These are phyloP conservation scores for Epithemia pelagica DNA, from an alignment of 108 stramenopile genomes.

Conservation along the genomic window DNA sequence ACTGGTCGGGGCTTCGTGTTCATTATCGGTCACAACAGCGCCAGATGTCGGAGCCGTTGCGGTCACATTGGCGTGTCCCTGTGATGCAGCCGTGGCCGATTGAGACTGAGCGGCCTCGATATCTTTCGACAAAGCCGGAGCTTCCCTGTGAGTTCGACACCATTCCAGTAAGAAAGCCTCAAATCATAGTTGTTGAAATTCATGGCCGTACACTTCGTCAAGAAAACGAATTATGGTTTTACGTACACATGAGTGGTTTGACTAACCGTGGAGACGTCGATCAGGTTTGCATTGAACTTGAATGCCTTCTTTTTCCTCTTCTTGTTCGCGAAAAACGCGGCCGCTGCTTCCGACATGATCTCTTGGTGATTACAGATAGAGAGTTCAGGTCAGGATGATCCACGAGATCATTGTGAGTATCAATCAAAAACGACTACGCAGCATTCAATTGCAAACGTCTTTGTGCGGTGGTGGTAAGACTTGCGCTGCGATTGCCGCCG, in stretches of 20 bases:
- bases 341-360: conserved; percentile 72
- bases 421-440: not conserved
- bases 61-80: conserved; percentile 1
- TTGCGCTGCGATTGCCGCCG: no score
- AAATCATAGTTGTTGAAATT: no score
- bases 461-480: no score
- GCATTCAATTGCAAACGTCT: not conserved
- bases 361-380: not conserved
- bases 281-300: conserved; percentile 86
- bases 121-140: conserved; percentile 61
- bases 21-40: not conserved
- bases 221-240: not conserved
- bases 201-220: no score
- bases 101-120: conserved; percentile 12
- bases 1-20: not conserved
- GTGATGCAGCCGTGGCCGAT: not conserved
- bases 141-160: conserved; percentile 42
- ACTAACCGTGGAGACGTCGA: conserved; percentile 65
- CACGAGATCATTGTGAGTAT: not conserved
- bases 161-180: not conserved
- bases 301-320: conserved; percentile 78
- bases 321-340: conserved; percentile 85
- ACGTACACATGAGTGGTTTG: conserved; percentile 60
- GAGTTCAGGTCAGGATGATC: not conserved
- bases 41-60: conserved; percentile 1